A percentile compares a stretch with the other conserved stretches of the same genome.
phyloP scores from a whole-genome alignment of 108 stramenopile genomes.

The Mediolabrus comicus region DNA sequence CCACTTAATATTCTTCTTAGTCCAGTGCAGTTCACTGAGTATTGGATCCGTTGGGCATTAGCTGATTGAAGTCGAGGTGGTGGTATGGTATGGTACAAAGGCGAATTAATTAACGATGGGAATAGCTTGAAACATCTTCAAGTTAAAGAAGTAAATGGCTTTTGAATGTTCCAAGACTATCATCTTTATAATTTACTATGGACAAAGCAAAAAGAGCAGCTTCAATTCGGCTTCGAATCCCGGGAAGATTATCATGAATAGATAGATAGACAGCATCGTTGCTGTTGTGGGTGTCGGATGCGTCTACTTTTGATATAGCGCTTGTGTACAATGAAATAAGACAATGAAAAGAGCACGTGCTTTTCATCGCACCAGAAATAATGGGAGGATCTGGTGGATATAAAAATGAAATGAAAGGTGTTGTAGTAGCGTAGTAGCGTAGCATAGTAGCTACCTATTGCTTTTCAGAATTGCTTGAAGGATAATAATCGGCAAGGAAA shows the following conservation, averaged over 20 bases:
- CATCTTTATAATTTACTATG: too few species aligned
- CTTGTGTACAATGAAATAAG: not conserved
- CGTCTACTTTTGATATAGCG: not conserved
- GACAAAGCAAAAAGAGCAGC: too few species aligned
- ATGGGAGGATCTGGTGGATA: not conserved
- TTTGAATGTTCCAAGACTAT: too few species aligned
- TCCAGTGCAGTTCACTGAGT: constrained; percentile 77
- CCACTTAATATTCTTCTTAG: constrained; percentile 84
- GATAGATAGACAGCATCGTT: too few species aligned
- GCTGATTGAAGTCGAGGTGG: constrained; percentile 13
- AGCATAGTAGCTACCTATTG: too few species aligned
- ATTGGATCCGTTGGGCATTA: constrained; percentile 74
- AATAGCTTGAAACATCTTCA: not conserved
- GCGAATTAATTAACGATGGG: not conserved
- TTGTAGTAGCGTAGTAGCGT: too few species aligned
- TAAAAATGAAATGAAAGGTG: not conserved
- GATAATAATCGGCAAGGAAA: not conserved
- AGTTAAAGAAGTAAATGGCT: too few species aligned
- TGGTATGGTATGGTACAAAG: not conserved
- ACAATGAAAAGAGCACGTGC: not conserved
- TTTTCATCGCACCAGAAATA: not conserved
- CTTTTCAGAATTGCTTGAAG: not conserved
- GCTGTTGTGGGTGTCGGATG: too few species aligned
- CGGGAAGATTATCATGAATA: not conserved
- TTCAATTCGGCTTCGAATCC: too few species aligned